Percentiles rank a stretch among this genome's conserved stretches.
Evolutionary conservation across 176 grass and related monocot species (phyloP).

Genomic region (Guadua angustifolia): DNA sequence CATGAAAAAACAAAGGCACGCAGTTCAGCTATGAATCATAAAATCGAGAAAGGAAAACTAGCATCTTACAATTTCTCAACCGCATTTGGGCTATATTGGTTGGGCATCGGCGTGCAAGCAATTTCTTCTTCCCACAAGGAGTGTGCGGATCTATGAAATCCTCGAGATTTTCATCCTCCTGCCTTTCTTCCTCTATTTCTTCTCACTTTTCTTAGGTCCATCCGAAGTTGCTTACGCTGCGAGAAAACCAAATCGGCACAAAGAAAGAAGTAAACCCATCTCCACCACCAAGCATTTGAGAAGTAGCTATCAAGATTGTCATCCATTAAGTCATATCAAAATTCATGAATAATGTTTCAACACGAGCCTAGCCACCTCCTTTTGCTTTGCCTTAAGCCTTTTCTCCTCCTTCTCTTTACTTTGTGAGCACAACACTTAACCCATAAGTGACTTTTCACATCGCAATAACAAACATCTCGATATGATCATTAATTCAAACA

Average conservation of each 20-base stretch:
- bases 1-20: background rate
- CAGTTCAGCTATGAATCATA: constrained; percentile 24
- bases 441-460: no score
- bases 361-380: constrained; percentile 69
- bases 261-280: constrained; percentile 9
- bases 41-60: constrained; percentile 16
- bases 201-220: constrained; percentile 65
- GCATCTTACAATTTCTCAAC: constrained; percentile 86
- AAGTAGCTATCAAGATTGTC: background rate
- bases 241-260: background rate
- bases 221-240: constrained; percentile 60
- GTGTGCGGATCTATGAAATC: constrained; percentile 67
- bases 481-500: no score
- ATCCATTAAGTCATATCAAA: background rate
- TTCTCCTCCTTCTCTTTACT: no score
- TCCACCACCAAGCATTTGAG: background rate
- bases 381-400: constrained; percentile 79
- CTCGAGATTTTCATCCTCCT: constrained; percentile 73
- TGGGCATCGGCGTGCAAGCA: constrained; percentile 70
- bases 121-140: constrained; percentile 73
- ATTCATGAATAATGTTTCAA: constrained; percentile 17
- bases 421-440: no score
- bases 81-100: constrained; percentile 68
- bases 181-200: constrained; percentile 59
- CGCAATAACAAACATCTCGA: no score